Evolutionary conservation across 108 stramenopile species (phyloP), one percentile per base, ranked within the genome.

Genomic region (Schizochytrium sp.): DNA sequence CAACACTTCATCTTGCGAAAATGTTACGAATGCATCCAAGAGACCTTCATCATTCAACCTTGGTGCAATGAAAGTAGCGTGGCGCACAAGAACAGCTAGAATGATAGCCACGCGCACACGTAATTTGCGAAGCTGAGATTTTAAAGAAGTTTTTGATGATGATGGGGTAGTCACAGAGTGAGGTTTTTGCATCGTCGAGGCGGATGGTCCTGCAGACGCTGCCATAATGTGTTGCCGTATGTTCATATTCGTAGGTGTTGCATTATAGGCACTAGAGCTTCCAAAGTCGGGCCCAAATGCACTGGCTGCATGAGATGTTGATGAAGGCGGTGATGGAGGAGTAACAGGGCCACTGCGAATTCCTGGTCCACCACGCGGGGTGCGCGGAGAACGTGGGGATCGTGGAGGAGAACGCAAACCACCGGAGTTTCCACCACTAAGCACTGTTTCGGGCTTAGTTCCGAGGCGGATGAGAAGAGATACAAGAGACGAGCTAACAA

Each of bases 31-130:
- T 8, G 47, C 19, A 49, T 15, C 61, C n/a, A 59, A 3, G 15
- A 50, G 88, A 61, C 58, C 88, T 53, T 89, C 64, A 40, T 44
- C 56, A 13, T 50, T 89, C 44, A 89, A 57, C 12, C 87, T 49
- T 38, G 91, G 91, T n/a, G 92, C 88, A 44, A 93, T 93, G 92
- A 91, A 93, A 19, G 91, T 93, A 17, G 93, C 92, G 72, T 93
- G 89, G 12, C 93, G 92, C 89, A 93, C 89, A 41, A 93, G 47
- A 49, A 93, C 53, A 57, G 91, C 93, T 49, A 93, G 44, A 3
- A 89, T 53, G 45, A 90, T 46, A 2, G 92, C 87, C n/a, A 91
- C 90, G 10, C 72, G 88, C 46, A 56, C 89, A 15, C 90, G 15
- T 28, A 90, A 40, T 38, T 61, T 55, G 41, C 56, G 87, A 7